Base-by-base conservation (phyloP, 345 rosid genomes). In the Pugionium cornutum region DNA sequence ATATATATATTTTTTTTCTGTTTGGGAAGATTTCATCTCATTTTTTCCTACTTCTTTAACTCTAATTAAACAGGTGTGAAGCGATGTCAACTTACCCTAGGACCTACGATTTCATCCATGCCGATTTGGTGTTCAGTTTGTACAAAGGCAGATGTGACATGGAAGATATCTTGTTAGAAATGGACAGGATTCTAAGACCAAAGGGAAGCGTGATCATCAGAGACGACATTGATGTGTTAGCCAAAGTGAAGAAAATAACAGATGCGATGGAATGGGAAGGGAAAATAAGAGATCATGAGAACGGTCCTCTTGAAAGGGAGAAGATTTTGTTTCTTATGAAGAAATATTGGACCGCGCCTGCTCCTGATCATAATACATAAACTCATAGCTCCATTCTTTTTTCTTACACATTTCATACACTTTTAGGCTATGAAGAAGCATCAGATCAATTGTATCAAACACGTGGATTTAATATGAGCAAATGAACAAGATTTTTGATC, bases 41-140 rank as follows among this genome's bases (percentile, higher is more conserved):
- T 43, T 66, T 27, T 61, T 32, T 7, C 9, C 18, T 6, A 42
- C 1, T 26, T 40, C 2, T 61, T 9, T 9, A 31, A 32, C 6
- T 41, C n/a, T 34, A 18, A 18, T 18, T 33, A 11, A 39, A 50
- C 58, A 75, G 79, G 79, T 75, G 79, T 41, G 79, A 92, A 74
- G 97, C 98, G n/a, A 86, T 92, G 98, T 92, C 98, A 37, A 92
- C 95, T n/a, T 92, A 90, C 75, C 98, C 98, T 9, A 83, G 98
- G 58, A 92, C 98, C 9, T 90, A 88, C 47, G 98, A 90, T 62
- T 83, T 90, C 48, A 80, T 92, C 45, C 98, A 92, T 57, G 96
- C 88, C 0, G 83, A 81, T 67, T 84, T 92, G 4, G 60, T 92
- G 47, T 88, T 92, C 69, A 88, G 77, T 58, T 77, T 89, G 28